Percentiles rank a stretch among this genome's conserved stretches.
Evolutionary conservation across 2,329 filamentous ascomycete species (phyloP).

Genomic region (Zymoseptoria brevis): DNA sequence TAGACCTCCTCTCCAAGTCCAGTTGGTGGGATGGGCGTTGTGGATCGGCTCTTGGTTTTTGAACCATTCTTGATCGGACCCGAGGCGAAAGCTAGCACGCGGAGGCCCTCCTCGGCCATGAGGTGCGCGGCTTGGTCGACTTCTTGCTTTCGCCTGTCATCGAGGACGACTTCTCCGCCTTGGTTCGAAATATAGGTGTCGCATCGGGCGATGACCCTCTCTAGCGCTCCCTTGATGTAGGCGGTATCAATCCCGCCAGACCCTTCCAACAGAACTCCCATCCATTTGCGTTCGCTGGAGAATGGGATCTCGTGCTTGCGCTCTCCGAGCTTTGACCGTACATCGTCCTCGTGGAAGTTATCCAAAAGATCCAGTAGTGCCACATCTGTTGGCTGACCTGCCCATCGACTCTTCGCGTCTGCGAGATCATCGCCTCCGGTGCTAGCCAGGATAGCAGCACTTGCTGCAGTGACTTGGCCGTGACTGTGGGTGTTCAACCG

Average conservation of each 20-base stretch:
- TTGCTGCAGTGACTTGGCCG: slow-evolving; percentile 52
- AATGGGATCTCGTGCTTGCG: slow-evolving; percentile 84
- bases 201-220: slow-evolving; percentile 76
- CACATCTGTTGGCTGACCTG: slow-evolving; percentile 93
- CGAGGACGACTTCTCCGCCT: slow-evolving; percentile 77
- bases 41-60: neutral
- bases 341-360: slow-evolving; percentile 81
- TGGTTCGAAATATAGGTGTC: slow-evolving; percentile 84
- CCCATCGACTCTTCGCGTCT: slow-evolving; percentile 79
- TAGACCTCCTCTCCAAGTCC: slow-evolving; percentile 59
- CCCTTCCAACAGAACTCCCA: slow-evolving; percentile 76
- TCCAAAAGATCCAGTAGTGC: slow-evolving; percentile 93
- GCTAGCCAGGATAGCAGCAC: slow-evolving; percentile 76
- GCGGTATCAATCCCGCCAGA: slow-evolving; percentile 65
- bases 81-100: slow-evolving; percentile 89
- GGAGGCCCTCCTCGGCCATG: slow-evolving; percentile 82
- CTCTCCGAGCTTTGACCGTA: slow-evolving; percentile 74
- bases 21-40: neutral
- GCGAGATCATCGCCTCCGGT: slow-evolving; percentile 56
- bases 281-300: slow-evolving; percentile 97
- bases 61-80: slow-evolving; percentile 45
- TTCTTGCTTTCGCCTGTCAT: slow-evolving; percentile 64
- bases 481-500: slow-evolving; percentile 60
- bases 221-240: slow-evolving; percentile 92
- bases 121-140: slow-evolving; percentile 70